phyloP scores from a whole-genome alignment of 2,329 filamentous ascomycete species.

The Diaporthe sp. region DNA sequence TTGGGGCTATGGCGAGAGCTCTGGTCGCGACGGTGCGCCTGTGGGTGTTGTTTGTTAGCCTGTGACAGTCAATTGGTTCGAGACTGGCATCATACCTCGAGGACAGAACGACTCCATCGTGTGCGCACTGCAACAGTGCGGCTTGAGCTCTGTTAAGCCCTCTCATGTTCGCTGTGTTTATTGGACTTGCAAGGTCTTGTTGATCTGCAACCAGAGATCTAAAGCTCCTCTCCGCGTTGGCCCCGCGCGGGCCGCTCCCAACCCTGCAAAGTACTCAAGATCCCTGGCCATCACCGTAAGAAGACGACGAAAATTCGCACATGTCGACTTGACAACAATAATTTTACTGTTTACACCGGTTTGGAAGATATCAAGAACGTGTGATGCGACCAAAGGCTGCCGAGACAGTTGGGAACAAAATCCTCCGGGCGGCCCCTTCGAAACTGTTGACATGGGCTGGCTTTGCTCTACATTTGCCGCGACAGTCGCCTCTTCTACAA shows the following conservation, averaged over 20 bases:
- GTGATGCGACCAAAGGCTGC: too few relatives aligned
- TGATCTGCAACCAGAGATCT: neutral
- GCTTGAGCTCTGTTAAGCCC: conserved; percentile 32
- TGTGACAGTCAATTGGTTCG: neutral
- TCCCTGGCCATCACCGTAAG: neutral
- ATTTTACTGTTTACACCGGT: fast-evolving
- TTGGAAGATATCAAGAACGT: too few relatives aligned
- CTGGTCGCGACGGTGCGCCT: conserved; percentile 22
- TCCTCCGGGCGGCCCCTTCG: neutral
- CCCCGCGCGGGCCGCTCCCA: conserved; percentile 19
- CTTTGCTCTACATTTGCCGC: neutral
- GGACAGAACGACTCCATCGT: neutral
- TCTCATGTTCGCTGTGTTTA: conserved; percentile 29
- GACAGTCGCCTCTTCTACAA: neutral
- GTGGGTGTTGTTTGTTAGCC: conserved; percentile 6
- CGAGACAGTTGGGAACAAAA: neutral
- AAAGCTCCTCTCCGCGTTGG: neutral
- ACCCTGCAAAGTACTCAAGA: neutral
- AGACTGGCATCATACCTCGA: neutral
- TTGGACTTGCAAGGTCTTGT: neutral
- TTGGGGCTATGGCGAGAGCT: conserved; percentile 5
- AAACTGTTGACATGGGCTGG: too few relatives aligned
- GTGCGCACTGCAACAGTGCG: conserved; percentile 30
- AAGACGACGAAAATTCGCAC: neutral
- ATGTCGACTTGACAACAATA: neutral